Base-by-base conservation (phyloP, 495 filamentous ascomycete genomes). In the Clohesyomyces aquaticus region DNA sequence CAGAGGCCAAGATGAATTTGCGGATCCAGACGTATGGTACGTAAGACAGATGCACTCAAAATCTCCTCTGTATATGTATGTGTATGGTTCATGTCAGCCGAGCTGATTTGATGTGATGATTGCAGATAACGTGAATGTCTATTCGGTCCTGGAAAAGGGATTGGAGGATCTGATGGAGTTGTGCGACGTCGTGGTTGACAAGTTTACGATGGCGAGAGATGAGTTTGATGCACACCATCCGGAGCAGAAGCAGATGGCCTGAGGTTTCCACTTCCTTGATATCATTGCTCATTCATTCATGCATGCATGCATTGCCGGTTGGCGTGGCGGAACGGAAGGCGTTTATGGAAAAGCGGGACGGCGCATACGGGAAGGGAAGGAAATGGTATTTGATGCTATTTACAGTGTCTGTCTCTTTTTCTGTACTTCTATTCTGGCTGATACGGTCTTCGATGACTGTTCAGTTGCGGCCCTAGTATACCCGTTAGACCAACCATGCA, bases 1-100 rank as follows among this genome's bases (percentile, higher is more conserved):
- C 93, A 18, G 94, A 98, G 72, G 77, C 86, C 12, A 93, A 95
- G 77, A 96, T 98, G 94, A 95, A 97, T 73, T 76, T 98, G 27
- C 85, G 94, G 57, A 97, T 98, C 65, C 94, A 98, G 77, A 98
- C 93, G 55, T 96, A 89, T 67, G 90, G 94, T 96, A 76, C 70
- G 85, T 77, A 9, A 10, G 55, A 32, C 2, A n/a, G n/a, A n/a
- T 25, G 16, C 14, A 18, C 22, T 59, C 42, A n/a, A 23, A 4
- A 41, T 45, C 47, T 45, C 32, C 59, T 2, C 28, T 10, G 22
- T 41, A 38, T 23, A 42, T 18, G 26, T 21, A 23, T 49, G 19
- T 60, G 45, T 22, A 18, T 27, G 9, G 11, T 62, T 45, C 22
- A 26, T 11, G 41, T 32, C 21, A 32, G 53, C 28, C 29, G 48